Base-by-base conservation (phyloP, 345 rosid genomes). In the Eucalyptus camaldulensis region DNA sequence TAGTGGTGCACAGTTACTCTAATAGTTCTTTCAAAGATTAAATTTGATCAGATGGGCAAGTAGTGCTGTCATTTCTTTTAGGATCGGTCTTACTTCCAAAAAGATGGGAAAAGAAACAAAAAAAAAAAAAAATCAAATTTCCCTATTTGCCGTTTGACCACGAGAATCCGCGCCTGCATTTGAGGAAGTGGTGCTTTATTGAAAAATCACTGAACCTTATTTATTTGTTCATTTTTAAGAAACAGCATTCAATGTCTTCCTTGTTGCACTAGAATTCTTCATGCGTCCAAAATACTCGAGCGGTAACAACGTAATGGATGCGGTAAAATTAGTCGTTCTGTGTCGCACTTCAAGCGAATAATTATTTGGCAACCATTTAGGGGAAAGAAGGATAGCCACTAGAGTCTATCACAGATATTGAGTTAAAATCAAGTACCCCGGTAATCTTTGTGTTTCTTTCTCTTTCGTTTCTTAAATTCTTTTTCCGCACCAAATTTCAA, bases 151-250 rank as follows among this genome's bases (percentile, higher is more conserved):
- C 47, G 29, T 40, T 76, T 76, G 47, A 76, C 13, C 43, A 2
- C 81, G 33, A 72, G 81, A 72, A 69, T 69, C 80, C 80, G 40
- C 80, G 80, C 80, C 44, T 33, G 24, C 44, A 69, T 69, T 69
- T 33, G 44, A 17, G 80, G 13, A 33, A 69, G 24, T 33, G 5
- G 43, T 9, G 13, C 19, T 16, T 69, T 33, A n/a, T 65, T n/a
- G 37, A 65, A 65, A 69, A 69, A 90, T 49, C 96, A 95, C 90
- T 94, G 94, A 69, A 31, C 80, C 24, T 31, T 67, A 33, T 4
- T 67, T 15, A 33, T 19, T 17, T 33, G 10, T 33, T 72, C 44
- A 72, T 17, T 72, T 72, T 72, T 72, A 33, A 33, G 44, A 33
- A 37, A 72, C 44, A n/a, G 76, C 37, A 13, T n/a, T 65, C 40